Evolutionary conservation across 2,329 filamentous ascomycete species (phyloP), one percentile per base, ranked within the genome.

Genomic region (Nigrospora sphaerica): DNA sequence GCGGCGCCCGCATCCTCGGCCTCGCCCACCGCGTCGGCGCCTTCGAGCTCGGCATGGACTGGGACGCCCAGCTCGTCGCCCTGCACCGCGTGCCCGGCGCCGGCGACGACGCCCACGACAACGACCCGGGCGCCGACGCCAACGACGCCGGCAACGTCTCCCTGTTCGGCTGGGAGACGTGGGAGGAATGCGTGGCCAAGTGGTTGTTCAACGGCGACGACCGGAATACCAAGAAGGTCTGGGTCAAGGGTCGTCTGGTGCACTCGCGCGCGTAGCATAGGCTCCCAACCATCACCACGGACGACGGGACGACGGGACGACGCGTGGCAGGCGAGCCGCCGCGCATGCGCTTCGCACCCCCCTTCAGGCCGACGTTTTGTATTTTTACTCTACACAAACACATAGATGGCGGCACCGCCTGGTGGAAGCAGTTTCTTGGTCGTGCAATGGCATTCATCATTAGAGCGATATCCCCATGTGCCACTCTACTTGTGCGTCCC

Each of bases 191-290:
- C 59, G 69, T 97, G 12, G 87, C 88, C 44, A 98, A 98, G 73
- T 98, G 93, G 93, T 73, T 97, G 50, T 98, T 87, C 68, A 86
- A 81, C 54, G 93, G 93, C 0, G 91, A 97, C 70, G 93, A 97
- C 67, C 75, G 92, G 55, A 97, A 97, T 64, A 92, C 90, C 3
- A 77, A 76, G 57, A 82, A 77, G 55, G 93, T 98, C 6, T 98
- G 92, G 92, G 90, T 97, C 2, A 82, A 77, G 61, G 93, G 93
- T 3, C 70, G 81, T 52, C 65, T 95, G 63, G 93, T 96, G 41
- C 89, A 95, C 69, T 19, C 44, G 23, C 47, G 44, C 6, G 12
- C 19, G 10, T 31, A 31, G 14, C 11, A 28, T 2, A 6, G 23
- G 10, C 23, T 28, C 5, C 23, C 23, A 5, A 2, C 5, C 23